Conservation (phyloP, 139 green algal genomes). For the Chlamydomonas applanata region DNA sequence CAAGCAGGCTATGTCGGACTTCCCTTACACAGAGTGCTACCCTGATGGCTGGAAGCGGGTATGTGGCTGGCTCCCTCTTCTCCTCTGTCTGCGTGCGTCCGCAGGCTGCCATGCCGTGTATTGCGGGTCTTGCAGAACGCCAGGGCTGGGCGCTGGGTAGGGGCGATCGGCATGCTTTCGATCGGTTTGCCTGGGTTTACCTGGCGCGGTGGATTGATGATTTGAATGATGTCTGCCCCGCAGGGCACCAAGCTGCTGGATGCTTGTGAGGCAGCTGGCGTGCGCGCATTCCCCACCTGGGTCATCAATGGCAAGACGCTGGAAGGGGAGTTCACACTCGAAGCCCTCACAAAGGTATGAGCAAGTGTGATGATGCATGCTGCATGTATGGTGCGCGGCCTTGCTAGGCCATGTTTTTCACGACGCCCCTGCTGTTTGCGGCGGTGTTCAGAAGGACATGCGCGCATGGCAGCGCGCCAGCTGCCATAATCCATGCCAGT, state of each 20-base stretch:
- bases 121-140: too few relatives aligned
- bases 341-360: constrained; percentile 38
- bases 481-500: too few relatives aligned
- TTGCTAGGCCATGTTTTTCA: too few relatives aligned
- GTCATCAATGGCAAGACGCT: constrained; percentile 80
- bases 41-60: constrained; percentile 86
- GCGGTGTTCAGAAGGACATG: constrained; percentile 8
- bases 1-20: constrained; percentile 71
- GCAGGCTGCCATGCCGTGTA: too few relatives aligned
- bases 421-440: too few relatives aligned
- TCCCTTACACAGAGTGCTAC: constrained; percentile 99
- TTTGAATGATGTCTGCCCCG: too few relatives aligned
- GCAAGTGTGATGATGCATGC: constrained; percentile 17
- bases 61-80: not conserved
- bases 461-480: not conserved
- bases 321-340: constrained; percentile 64
- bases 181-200: too few relatives aligned
- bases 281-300: constrained; percentile 95
- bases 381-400: too few relatives aligned
- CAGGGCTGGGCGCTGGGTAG: too few relatives aligned
- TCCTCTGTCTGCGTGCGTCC: too few relatives aligned
- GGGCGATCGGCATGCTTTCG: too few relatives aligned
- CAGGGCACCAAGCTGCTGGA: constrained; percentile 65
- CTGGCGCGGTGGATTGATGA: too few relatives aligned
- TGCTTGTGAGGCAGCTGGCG: constrained; percentile 70